phyloP scores from a whole-genome alignment of 306 rosid species.

The Potentilla sterilis region DNA sequence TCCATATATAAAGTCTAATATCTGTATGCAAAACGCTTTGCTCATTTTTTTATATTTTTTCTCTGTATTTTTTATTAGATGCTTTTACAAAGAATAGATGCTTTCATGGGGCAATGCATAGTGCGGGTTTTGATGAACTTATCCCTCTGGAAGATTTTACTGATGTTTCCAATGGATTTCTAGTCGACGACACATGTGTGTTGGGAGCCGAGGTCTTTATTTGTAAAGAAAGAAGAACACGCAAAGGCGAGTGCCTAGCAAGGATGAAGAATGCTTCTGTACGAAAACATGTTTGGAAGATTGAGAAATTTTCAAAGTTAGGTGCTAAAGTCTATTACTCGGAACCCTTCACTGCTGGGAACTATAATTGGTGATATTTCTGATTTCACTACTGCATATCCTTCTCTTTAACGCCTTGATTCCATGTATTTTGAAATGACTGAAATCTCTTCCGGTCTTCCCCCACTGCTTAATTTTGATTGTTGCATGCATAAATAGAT shows the following conservation, averaged over 20 bases:
- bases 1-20: too few relatives aligned
- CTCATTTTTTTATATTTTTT: not conserved
- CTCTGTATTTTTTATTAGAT: not conserved
- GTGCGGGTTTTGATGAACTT: not conserved
- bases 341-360: slow-evolving; percentile 42
- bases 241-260: not conserved
- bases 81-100: not conserved
- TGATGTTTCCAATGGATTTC: not conserved
- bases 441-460: too few relatives aligned
- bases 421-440: too few relatives aligned
- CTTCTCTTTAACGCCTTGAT: too few relatives aligned
- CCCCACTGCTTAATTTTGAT: too few relatives aligned
- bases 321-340: slow-evolving; percentile 30
- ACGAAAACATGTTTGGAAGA: not conserved
- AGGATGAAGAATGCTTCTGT: not conserved
- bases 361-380: too few relatives aligned
- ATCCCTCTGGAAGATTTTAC: not conserved
- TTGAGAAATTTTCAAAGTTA: slow-evolving; percentile 15
- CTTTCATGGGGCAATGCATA: not conserved
- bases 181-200: not conserved
- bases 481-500: too few relatives aligned
- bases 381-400: too few relatives aligned
- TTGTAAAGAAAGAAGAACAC: not conserved
- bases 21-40: not conserved
- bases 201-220: slow-evolving; percentile 55